A percentile compares a stretch with the other conserved stretches of the same genome.
phyloP scores from a whole-genome alignment of 805 yeast genomes.

The Yarrowia divulgata region DNA sequence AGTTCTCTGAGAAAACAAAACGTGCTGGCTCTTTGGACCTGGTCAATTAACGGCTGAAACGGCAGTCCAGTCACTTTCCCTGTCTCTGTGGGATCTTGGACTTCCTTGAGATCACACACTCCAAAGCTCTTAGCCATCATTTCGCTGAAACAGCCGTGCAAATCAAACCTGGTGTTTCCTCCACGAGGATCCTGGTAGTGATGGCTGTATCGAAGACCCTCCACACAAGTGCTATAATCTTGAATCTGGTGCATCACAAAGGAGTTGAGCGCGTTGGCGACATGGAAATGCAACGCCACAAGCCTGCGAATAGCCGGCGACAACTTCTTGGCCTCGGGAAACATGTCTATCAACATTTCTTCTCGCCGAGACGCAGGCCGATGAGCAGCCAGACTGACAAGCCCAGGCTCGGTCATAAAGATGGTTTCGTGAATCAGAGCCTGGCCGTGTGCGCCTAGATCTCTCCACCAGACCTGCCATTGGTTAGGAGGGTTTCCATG shows the following conservation, averaged over 20 bases:
- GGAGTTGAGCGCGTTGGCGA: not conserved
- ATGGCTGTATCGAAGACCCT: no score
- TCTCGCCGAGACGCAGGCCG: not conserved
- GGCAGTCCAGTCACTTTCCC: not conserved
- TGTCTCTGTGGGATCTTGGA: not conserved
- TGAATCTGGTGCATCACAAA: not conserved
- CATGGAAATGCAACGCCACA: not conserved
- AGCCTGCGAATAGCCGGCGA: not conserved
- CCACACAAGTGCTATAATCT: not conserved
- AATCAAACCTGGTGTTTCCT: not conserved
- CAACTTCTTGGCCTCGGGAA: not conserved
- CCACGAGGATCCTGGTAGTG: not conserved
- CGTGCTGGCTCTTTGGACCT: not conserved
- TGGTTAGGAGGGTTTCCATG: not conserved
- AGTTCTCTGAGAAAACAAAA: not conserved
- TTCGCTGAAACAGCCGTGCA: not conserved
- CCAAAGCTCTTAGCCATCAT: not conserved
- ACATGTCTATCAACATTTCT: not conserved
- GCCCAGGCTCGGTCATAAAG: no score
- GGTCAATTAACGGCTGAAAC: not conserved
- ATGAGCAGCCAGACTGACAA: not conserved
- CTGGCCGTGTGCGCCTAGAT: no score
- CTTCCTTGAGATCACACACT: no score
- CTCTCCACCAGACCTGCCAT: not conserved
- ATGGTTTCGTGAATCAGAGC: no score